Evolutionary conservation across 306 rosid species (phyloP), one percentile per base, ranked within the genome.

Genomic region (Rosa rugosa): DNA sequence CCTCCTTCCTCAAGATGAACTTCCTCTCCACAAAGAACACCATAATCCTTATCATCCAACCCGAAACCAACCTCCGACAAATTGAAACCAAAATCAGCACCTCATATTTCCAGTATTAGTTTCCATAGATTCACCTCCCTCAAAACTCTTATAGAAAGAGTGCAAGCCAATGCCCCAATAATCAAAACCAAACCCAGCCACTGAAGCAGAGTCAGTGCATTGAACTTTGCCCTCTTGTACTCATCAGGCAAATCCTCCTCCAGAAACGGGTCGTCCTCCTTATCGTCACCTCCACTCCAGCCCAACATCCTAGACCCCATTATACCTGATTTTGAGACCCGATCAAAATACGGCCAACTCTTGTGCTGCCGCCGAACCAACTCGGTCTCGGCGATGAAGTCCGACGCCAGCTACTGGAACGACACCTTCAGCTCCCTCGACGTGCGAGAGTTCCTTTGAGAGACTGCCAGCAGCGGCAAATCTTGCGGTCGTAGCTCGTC

Each of bases 21-120:
- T 27, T 27, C 31, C 31, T 27, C 31, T 27, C 31, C 6, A 89
- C 79, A 42, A 80, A 94, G 76, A 82, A 94, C n/a, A 94, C 98
- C 0, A 77, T 27, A 2, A 91, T 68, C 49, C 87, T 78, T 14
- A 91, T 86, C 34, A 85, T 80, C 98, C 98, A 94, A 71, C 88
- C 31, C 31, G 31, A 27, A 27, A 27, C 31, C 31, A 27, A 1
- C 31, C 31, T 27, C 31, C 31, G 31, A 27, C 31, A 27, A 27
- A 27, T 94, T 66, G 92, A 38, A 64, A 91, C 90, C 81, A 91
- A 41, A 77, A 94, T 9, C 90, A 91, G 51, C 5, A 94, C 84
- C 79, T 94, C 97, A 97, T 97, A 94, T 83, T 90, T 91, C 98
- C 98, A 94, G 13, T 36, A 53, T 73, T 20, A 94, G 80, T 47